Base-by-base conservation (phyloP, 257 asterid species). In the Dorcoceras hygrometricum region DNA sequence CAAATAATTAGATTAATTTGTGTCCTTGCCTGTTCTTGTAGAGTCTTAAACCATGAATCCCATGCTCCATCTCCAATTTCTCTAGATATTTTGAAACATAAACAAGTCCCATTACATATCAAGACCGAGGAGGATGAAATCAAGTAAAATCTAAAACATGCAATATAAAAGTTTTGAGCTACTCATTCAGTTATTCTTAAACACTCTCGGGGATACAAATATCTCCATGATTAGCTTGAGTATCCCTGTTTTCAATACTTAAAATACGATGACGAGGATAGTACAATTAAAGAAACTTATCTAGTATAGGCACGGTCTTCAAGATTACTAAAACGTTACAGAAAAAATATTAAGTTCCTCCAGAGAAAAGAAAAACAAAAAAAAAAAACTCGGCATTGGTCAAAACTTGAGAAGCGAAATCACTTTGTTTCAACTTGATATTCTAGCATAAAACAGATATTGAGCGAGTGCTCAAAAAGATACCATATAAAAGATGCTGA, bases 11-110 rank as follows among this genome's bases (percentile, higher is more conserved):
- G 23, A 56, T 23, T 66, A 28, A 23, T 6, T 23, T 31, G 6
- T 27, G 20, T 58, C 36, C 31, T 71, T 73, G 84, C 98, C 95
- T 92, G 98, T 68, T 87, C 86, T 34, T 77, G 80, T 26, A 89
- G 79, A 59, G 93, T 83, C 87, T 73, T 92, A 78, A 92, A 92
- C 98, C 97, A 92, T 69, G 98, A 92, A 76, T 87, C 98, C 98
- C 95, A 87, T 16, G 91, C 32, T 64, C 98, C 98, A 82, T 77
- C 76, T 74, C 98, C 98, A 69, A 91, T 82, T 82, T 91, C 98
- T 77, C 98, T 89, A 63, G 6, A 65, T 53, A 62, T 57, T 63
- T 59, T 20, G 66, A 55, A 73, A 16, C 31, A 32, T 6, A 68
- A 66, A 70, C 8, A 19, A 32, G 23, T 60, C 50, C 27, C 23